phyloP scores from a whole-genome alignment of 2,329 filamentous ascomycete genomes.

The Botrytis medusae region DNA sequence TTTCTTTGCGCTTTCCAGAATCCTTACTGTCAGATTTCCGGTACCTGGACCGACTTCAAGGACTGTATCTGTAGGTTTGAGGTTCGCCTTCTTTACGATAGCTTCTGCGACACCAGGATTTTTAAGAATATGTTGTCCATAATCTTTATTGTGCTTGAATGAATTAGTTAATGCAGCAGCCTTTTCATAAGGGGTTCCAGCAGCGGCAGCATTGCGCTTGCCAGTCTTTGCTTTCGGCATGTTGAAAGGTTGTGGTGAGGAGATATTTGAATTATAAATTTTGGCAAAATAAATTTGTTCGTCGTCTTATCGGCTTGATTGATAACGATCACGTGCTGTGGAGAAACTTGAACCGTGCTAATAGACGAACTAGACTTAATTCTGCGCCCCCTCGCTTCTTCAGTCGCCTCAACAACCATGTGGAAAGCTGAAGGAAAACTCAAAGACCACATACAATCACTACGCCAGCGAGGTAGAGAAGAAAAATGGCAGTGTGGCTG shows the following conservation, averaged over 20 bases:
- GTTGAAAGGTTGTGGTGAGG: conserved; percentile 8
- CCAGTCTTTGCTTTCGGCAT: conserved; percentile 40
- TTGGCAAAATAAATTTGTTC: conserved; percentile 16
- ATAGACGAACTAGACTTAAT: too few relatives aligned
- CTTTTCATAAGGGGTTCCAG: conserved; percentile 38
- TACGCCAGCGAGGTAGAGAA: not conserved
- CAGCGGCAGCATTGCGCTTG: conserved; percentile 39
- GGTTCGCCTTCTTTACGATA: conserved; percentile 80
- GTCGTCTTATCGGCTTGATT: not conserved
- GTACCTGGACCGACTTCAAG: conserved; percentile 91
- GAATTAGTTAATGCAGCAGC: conserved; percentile 56
- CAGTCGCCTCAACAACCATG: not conserved
- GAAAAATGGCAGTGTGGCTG: not conserved
- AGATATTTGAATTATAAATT: not conserved
- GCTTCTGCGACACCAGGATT: conserved; percentile 81
- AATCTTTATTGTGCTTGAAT: conserved; percentile 78
- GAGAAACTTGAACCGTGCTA: not conserved
- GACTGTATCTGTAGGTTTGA: conserved; percentile 88
- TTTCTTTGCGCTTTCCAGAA: conserved; percentile 83
- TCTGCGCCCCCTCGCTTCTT: not conserved
- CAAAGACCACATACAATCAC: not conserved
- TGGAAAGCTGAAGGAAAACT: not conserved
- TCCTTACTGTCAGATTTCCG: conserved; percentile 84
- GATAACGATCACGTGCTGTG: conserved; percentile 5
- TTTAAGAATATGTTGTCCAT: conserved; percentile 81